Evolutionary conservation across 495 filamentous ascomycete species (phyloP), one percentile per base, ranked within the genome.

Genomic region (Staphylotrichum longicolle): DNA sequence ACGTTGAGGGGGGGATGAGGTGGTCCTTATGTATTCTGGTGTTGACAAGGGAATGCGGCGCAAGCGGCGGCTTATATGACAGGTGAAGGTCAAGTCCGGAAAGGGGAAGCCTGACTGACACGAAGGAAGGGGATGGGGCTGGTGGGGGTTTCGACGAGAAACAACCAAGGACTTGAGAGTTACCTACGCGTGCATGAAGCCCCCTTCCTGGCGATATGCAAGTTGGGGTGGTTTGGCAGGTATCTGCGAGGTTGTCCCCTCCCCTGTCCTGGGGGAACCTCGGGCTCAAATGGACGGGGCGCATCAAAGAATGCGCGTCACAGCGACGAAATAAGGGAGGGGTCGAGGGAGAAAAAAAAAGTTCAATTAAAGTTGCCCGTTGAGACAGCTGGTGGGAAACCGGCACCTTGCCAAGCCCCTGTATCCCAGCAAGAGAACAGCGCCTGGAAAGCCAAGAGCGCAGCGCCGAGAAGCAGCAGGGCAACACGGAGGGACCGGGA

Each of bases 391-490:
- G 39, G 39, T 60, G 57, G 51, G 51, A 52, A 58, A 35, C 14
- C 39, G 50, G 53, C 52, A 56, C 33, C 45, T 15, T 46, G 58
- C 63, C 63, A 65, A 65, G 63, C 9, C 54, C 10, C 11, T 7
- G 46, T 37, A 58, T 42, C 58, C 57, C 33, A 53, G 48, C 57
- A 41, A 20, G 9, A 14, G 44, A 60, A 50, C 62, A 56, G 35
- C 40, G 33, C 52, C 10, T n/a, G 14, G 35, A 37, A 30, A 42
- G 58, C 54, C 54, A 61, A 67, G 53, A 57, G 37, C 53, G 7
- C 37, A 20, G 42, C 54, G 41, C 58, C 57, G 46, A 63, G 50
- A 37, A 60, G 54, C 37, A 35, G 15, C 55, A 66, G 54, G 46
- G 61, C 35, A 10, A 7, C 20, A 53, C 1, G 8, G 12, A 40